Conservation (phyloP, 169 alveolate species). For the Neospora caninum region DNA sequence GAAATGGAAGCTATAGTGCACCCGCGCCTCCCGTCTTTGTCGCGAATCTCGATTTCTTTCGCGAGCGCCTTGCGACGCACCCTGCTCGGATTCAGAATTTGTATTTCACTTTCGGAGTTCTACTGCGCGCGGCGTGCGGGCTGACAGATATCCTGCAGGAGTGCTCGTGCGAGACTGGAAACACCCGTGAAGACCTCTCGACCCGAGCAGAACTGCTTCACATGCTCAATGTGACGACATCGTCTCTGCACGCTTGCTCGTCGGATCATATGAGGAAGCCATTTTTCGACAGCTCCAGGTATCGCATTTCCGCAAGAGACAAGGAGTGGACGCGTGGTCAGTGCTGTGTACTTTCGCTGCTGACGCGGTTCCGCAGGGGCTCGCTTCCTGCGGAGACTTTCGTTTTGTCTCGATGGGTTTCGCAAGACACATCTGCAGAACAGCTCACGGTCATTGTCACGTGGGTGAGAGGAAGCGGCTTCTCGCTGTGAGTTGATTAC, state of each 20-base stretch:
- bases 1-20: background rate
- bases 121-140: slow-evolving; percentile 84
- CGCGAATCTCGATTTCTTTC: slow-evolving; percentile 59
- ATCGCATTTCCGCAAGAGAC: background rate
- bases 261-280: slow-evolving; percentile 25
- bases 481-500: too few relatives aligned
- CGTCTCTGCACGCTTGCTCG: slow-evolving; percentile 38
- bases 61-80: slow-evolving; percentile 82
- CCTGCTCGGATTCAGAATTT: slow-evolving; percentile 88
- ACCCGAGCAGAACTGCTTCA: slow-evolving; percentile 62
- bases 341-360: too few relatives aligned
- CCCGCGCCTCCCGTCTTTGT: slow-evolving; percentile 38
- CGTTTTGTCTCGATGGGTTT: too few relatives aligned
- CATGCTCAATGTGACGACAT: slow-evolving; percentile 35
- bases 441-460: too few relatives aligned
- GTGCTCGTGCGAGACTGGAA: slow-evolving; percentile 80
- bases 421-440: too few relatives aligned
- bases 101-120: slow-evolving; percentile 84
- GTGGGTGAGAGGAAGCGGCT: too few relatives aligned
- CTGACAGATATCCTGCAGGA: slow-evolving; percentile 80
- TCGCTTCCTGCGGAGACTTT: too few relatives aligned
- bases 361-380: too few relatives aligned
- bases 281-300: slow-evolving; percentile 30
- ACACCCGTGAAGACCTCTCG: slow-evolving; percentile 40
- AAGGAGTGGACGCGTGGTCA: background rate